These are phyloP conservation scores for Clavispora santaluciae DNA, from an alignment of 805 yeast genomes.

Conservation along the genomic window DNA sequence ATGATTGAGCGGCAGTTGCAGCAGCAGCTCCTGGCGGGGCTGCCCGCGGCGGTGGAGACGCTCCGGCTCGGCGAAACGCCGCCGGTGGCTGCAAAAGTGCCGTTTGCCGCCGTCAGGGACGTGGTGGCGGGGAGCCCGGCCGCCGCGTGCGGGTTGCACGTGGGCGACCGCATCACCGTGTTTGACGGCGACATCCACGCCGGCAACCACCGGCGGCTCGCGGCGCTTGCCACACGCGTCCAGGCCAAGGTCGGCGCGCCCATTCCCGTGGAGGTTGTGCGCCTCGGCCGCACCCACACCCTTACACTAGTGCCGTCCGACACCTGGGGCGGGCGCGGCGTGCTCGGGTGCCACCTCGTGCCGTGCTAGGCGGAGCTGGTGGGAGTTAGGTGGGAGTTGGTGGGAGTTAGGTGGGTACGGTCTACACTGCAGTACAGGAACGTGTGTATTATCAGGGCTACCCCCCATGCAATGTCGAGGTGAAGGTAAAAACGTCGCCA, in stretches of 20 bases:
- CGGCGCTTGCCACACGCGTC: slow-evolving; percentile 42
- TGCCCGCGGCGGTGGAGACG: slow-evolving; percentile 2
- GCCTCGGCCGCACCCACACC: slow-evolving; percentile 22
- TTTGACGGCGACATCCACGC: slow-evolving; percentile 51
- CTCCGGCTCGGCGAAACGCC: background rate
- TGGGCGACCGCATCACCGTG: slow-evolving; percentile 49
- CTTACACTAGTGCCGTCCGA: slow-evolving; percentile 40
- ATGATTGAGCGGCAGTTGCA: slow-evolving; percentile 44
- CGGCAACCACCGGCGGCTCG: slow-evolving; percentile 49
- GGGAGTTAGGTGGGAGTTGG: no score
- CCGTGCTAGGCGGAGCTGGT: slow-evolving; percentile 31
- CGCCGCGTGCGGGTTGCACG: slow-evolving; percentile 42
- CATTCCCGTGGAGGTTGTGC: slow-evolving; percentile 24
- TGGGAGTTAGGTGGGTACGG: no score
- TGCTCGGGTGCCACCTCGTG: slow-evolving; percentile 61
- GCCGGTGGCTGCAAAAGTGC: slow-evolving; percentile 15
- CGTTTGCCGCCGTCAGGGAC: slow-evolving; percentile 53
- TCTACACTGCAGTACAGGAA: no score
- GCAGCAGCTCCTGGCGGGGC: slow-evolving; percentile 31
- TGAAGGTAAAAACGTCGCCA: slow-evolving; percentile 78
- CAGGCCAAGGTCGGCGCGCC: slow-evolving; percentile 27
- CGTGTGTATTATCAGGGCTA: no score
- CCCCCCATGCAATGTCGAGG: slow-evolving; percentile 95
- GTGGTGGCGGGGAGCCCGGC: slow-evolving; percentile 59
- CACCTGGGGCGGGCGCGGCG: slow-evolving; percentile 62